Evolutionary conservation across 148 eudicot species (phyloP).

Genomic region (Dysphania ambrosioides): DNA sequence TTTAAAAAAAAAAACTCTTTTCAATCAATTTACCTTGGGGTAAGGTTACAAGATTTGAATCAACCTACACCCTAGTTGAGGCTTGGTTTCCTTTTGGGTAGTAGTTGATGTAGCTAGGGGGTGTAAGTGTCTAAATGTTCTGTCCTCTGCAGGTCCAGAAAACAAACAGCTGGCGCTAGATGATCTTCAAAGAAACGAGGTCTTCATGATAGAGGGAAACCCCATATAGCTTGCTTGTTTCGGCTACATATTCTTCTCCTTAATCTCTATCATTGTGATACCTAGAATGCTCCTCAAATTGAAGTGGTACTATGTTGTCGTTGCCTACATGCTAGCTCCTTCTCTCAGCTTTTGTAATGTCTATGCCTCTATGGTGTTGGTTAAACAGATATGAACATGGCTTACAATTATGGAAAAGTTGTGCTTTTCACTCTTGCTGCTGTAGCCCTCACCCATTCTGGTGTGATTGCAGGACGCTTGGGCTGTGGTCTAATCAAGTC

Average conservation of each 20-base stretch:
- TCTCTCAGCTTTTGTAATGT: conserved; percentile 87
- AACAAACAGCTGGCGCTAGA: conserved; percentile 35
- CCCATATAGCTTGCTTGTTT: conserved; percentile 66
- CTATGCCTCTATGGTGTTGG: conserved; percentile 89
- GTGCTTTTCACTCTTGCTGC: conserved; percentile 77
- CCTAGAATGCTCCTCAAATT: conserved; percentile 73
- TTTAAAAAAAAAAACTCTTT: too few species aligned
- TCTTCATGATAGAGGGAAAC: conserved; percentile 56
- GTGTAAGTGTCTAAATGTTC: not conserved
- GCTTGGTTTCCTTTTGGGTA: not conserved
- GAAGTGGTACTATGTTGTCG: conserved; percentile 74
- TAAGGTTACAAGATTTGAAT: not conserved
- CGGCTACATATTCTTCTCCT: conserved; percentile 57
- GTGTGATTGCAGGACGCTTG: conserved; percentile 77
- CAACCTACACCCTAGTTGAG: not conserved
- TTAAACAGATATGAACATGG: conserved; percentile 90
- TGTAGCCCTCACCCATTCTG: conserved; percentile 45
- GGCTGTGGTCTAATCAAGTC: conserved; percentile 85
- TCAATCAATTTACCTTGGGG: not conserved
- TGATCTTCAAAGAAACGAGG: conserved; percentile 54
- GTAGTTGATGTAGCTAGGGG: not conserved
- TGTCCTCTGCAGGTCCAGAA: conserved; percentile 35
- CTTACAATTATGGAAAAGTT: conserved; percentile 89
- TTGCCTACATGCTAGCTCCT: conserved; percentile 74
- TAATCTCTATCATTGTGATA: conserved; percentile 57